Evolutionary conservation across 1,284 basidiomycete species (phyloP).

Genomic region (Thecaphora frezii): DNA sequence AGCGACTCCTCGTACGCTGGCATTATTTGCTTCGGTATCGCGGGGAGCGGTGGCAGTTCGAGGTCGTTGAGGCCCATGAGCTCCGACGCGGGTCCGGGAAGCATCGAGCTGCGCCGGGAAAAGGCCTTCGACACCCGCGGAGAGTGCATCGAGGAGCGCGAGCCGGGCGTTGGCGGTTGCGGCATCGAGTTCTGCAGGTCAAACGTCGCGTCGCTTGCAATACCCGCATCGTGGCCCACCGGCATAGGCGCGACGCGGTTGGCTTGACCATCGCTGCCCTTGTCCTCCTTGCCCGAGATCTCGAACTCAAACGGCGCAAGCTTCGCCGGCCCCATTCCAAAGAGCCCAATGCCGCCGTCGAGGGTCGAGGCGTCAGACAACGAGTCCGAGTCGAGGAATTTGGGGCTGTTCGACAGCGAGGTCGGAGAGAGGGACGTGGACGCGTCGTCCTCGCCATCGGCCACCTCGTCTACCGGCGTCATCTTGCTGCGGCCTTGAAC

Average conservation of each 20-base stretch:
- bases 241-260: constrained; percentile 3
- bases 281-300: constrained; percentile 5
- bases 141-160: constrained; percentile 7
- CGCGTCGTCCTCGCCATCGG: constrained; percentile 32
- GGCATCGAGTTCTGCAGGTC: constrained; percentile 45
- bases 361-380: constrained; percentile 37
- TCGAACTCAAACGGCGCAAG: constrained; percentile 24
- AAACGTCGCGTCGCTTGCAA: constrained; percentile 46
- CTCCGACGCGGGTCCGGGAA: constrained; percentile 47
- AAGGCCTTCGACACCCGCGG: constrained; percentile 45
- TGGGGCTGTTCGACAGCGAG: constrained; percentile 4
- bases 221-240: constrained; percentile 18
- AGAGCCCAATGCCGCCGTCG: constrained; percentile 18
- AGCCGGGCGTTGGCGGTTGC: background rate
- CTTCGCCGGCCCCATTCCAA: background rate
- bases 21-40: constrained; percentile 18
- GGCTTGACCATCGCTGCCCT: constrained; percentile 3
- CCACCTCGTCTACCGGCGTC: constrained; percentile 31
- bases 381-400: constrained; percentile 5
- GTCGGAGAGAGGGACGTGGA: constrained; percentile 18
- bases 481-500: constrained; percentile 6
- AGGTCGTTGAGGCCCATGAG: constrained; percentile 29
- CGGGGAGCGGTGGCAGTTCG: constrained; percentile 28
- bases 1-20: constrained; percentile 37
- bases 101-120: constrained; percentile 42